phyloP scores from a whole-genome alignment of 2,329 filamentous ascomycete species.

The Anthostomella pinea region DNA sequence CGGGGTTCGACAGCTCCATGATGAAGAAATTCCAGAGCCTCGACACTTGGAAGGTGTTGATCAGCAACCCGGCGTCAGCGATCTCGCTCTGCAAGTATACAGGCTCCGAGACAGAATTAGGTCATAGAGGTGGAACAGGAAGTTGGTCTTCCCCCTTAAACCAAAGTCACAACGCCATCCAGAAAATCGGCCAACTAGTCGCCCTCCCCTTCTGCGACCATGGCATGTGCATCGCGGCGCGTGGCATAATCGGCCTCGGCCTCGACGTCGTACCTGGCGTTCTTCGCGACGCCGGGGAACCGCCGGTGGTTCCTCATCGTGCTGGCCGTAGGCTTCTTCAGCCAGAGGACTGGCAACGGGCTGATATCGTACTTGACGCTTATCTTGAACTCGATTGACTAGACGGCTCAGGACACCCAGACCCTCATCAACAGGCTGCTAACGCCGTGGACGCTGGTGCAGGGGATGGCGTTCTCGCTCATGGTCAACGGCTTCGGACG shows the following conservation, averaged over 20 bases:
- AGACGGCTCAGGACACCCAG: conserved; percentile 14
- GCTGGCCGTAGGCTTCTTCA: too few relatives aligned
- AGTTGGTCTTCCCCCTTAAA: not conserved
- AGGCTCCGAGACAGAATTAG: too few relatives aligned
- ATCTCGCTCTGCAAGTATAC: conserved; percentile 26
- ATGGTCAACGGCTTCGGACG: conserved; percentile 25
- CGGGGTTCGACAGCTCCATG: conserved; percentile 34
- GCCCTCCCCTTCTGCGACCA: conserved; percentile 35
- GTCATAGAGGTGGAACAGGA: too few relatives aligned
- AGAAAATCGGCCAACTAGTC: conserved; percentile 34
- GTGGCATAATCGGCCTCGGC: conserved; percentile 42
- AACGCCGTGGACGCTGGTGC: conserved; percentile 44
- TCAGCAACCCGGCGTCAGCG: conserved; percentile 28
- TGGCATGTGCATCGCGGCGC: conserved; percentile 41
- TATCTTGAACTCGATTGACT: conserved; percentile 13
- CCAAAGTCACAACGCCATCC: conserved; percentile 28
- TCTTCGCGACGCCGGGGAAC: too few relatives aligned
- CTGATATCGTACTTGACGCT: too few relatives aligned
- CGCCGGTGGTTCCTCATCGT: conserved; percentile 29
- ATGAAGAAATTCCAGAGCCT: conserved; percentile 42
- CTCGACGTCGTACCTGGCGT: too few relatives aligned
- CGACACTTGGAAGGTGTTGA: conserved; percentile 35
- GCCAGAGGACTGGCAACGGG: too few relatives aligned
- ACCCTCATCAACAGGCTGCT: conserved; percentile 39
- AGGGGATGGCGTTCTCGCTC: conserved; percentile 44